These are phyloP conservation scores for Neofusicoccum parvum DNA, from an alignment of 2,329 filamentous ascomycete genomes.

Conservation along the genomic window DNA sequence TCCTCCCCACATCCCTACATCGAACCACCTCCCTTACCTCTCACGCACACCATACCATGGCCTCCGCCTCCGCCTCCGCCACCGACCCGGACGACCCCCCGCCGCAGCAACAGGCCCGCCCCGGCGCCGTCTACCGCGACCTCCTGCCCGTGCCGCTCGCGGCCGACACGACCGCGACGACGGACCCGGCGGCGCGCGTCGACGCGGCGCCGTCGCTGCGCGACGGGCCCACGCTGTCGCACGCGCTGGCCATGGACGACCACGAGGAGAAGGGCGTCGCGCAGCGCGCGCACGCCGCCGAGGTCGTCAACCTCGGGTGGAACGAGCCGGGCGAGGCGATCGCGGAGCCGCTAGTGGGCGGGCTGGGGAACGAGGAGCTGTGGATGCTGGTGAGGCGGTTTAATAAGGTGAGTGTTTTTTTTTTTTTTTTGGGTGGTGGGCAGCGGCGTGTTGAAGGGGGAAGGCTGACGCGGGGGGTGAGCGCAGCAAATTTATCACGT, in stretches of 20 bases:
- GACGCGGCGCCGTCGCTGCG: slow-evolving; percentile 37
- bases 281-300: slow-evolving; percentile 46
- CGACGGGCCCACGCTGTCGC: slow-evolving; percentile 49
- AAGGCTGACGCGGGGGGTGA: background rate
- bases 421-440: too few relatives aligned
- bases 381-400: slow-evolving; percentile 74
- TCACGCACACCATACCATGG: background rate
- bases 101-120: slow-evolving; percentile 24
- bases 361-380: slow-evolving; percentile 70
- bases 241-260: slow-evolving; percentile 51
- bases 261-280: slow-evolving; percentile 48
- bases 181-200: background rate
- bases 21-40: too few relatives aligned
- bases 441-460: too few relatives aligned
- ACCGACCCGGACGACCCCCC: background rate
- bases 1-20: background rate
- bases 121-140: slow-evolving; percentile 38
- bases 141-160: slow-evolving; percentile 38
- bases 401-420: slow-evolving; percentile 60
- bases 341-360: slow-evolving; percentile 63
- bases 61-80: background rate
- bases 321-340: slow-evolving; percentile 61
- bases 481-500: slow-evolving; percentile 68
- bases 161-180: slow-evolving; percentile 30
- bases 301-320: slow-evolving; percentile 71